These are phyloP conservation scores for Klebsormidium nitens DNA, from an alignment of 139 green algal genomes.

Conservation along the genomic window DNA sequence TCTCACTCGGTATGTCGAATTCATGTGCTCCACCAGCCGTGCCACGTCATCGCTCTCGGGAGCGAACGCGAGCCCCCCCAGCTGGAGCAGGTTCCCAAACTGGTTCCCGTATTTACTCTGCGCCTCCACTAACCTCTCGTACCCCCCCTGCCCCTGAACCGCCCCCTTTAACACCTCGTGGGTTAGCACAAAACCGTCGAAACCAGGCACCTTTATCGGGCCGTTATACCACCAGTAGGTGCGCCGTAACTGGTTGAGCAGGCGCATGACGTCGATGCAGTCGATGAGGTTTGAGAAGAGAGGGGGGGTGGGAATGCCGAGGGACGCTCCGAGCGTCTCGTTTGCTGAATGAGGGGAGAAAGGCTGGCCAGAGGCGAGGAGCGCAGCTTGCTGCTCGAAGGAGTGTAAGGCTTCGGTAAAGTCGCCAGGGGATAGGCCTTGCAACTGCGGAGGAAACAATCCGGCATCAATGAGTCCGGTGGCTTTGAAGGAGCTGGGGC, in stretches of 20 bases:
- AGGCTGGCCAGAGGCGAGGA: neutral
- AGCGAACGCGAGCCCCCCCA: conserved; percentile 21
- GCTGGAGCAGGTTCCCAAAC: conserved; percentile 25
- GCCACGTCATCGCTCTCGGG: conserved; percentile 26
- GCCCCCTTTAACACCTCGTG: neutral
- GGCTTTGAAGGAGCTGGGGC: neutral
- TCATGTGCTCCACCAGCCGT: conserved; percentile 21
- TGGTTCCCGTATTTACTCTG: neutral
- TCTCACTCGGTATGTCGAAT: conserved; percentile 21
- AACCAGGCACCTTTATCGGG: conserved; percentile 16
- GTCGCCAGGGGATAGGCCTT: neutral
- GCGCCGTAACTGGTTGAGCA: neutral
- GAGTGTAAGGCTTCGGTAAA: neutral
- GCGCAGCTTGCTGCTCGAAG: neutral
- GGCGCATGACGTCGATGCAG: neutral
- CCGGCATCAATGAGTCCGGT: neutral
- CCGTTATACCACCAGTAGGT: conserved; percentile 4
- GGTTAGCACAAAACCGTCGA: conserved; percentile 9
- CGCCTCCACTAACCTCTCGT: neutral
- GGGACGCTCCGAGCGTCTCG: neutral
- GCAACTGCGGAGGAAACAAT: neutral
- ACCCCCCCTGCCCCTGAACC: neutral
- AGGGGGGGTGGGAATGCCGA: neutral
- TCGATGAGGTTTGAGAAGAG: neutral
- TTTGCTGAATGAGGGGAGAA: neutral